Evolutionary conservation across 192 early-diverging fungal genomes (phyloP), one percentile per base, ranked within the genome.

Genomic region (Coemansia nantahalensis): DNA sequence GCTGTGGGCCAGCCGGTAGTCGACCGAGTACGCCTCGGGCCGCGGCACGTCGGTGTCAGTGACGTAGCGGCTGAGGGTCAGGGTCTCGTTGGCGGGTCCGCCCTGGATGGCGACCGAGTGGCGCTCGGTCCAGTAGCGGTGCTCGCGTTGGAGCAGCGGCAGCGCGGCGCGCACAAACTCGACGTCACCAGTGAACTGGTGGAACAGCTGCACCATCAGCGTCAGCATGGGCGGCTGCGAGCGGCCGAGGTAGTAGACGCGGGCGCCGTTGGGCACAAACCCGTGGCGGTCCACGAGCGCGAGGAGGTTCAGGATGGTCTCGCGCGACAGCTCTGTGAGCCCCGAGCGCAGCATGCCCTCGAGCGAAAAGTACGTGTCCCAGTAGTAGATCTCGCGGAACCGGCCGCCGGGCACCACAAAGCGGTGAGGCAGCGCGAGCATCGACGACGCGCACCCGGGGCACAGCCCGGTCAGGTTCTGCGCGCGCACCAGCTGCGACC

Each of bases 231-330:
- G 87, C n/a, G 87, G 85, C 48, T 87, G 86, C 6, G 87, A 90
- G 44, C 87, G 71, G 48, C 85, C 81, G 48, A 87, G 52, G 53
- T 87, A 90, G 59, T 90, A 90, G 32, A 83, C 69, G 16, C 87
- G 80, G 5, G 86, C 83, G 10, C 87, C 87, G 44, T 90, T 90
- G 9, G 87, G 87, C 18, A 89, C 70, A 71, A 89, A 89, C 4
- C 86, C 86, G 48, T 79, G 79, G 8, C 45, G 37, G 13, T 83
- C 52, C 9, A 90, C 80, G 31, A 84, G 58, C 16, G 80, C 75
- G 12, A 84, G 59, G 41, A 87, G 77, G 54, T 87, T 84, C 9
- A 64, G 58, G 45, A 90, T 85, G 55, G 77, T 81, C 41, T 70
- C 56, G 17, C 54, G 57, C 0, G 80, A 68, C 37, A 80, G 63